Evolutionary conservation across 805 yeast species (phyloP).

Genomic region (Starmerella asiatica): DNA sequence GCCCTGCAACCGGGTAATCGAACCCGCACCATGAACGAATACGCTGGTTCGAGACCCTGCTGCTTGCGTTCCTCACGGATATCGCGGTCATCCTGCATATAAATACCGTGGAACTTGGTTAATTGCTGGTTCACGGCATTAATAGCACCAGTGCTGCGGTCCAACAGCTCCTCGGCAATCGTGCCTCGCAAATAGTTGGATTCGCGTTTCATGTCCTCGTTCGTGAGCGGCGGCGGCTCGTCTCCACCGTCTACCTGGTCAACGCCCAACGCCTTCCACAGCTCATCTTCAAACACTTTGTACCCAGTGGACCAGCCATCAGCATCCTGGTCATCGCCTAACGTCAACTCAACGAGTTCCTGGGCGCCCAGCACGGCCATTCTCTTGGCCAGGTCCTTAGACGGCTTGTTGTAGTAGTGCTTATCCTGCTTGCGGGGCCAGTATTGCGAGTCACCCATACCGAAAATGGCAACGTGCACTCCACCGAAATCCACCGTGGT

Average conservation of each 20-base stretch:
- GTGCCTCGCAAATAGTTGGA: slow-evolving; percentile 88
- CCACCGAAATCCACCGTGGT: slow-evolving; percentile 40
- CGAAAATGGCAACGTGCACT: slow-evolving; percentile 50
- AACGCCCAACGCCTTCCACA: slow-evolving; percentile 86
- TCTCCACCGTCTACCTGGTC: slow-evolving; percentile 66
- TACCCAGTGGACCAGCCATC: slow-evolving; percentile 92
- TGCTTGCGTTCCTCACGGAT: slow-evolving; percentile 83
- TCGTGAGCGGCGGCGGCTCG: slow-evolving; percentile 86
- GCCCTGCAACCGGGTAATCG: slow-evolving; percentile 90
- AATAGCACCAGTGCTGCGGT: slow-evolving; percentile 79
- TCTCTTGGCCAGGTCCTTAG: slow-evolving; percentile 54
- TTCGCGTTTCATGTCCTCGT: slow-evolving; percentile 85
- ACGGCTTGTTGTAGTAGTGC: slow-evolving; percentile 87
- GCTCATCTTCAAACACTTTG: slow-evolving; percentile 64
- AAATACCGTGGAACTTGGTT: slow-evolving; percentile 95
- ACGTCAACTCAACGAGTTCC: slow-evolving; percentile 59
- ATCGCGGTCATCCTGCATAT: slow-evolving; percentile 98
- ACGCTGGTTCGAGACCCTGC: slow-evolving; percentile 89
- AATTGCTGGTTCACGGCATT: slow-evolving; percentile 83
- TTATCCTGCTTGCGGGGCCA: slow-evolving; percentile 97
- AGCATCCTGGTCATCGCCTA: slow-evolving; percentile 96
- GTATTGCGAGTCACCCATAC: slow-evolving; percentile 71
- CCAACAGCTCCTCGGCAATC: slow-evolving; percentile 71
- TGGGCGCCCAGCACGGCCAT: slow-evolving; percentile 60
- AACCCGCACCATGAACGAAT: slow-evolving; percentile 92